Conservation (phyloP, 108 stramenopile genomes). For the Skeletonema potamos region DNA sequence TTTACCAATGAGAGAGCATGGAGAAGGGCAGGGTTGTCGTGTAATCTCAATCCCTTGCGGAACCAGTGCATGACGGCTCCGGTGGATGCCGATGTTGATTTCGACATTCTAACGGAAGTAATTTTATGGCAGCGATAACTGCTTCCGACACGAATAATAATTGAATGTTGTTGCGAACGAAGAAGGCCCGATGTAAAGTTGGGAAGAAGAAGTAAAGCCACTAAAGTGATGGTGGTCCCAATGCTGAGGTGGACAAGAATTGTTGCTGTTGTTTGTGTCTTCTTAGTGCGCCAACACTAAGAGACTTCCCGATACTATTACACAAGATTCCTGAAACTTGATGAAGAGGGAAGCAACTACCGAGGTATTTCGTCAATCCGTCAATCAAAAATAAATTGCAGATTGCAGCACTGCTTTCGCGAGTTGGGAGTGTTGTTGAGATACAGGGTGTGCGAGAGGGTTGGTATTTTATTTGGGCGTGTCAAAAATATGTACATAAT, state of each 20-base stretch:
- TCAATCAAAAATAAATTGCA: too few species aligned
- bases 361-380: too few species aligned
- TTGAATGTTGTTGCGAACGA: background rate
- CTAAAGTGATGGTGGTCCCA: background rate
- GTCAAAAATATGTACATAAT: too few species aligned
- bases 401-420: too few species aligned
- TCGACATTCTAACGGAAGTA: conserved; percentile 1
- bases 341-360: too few species aligned
- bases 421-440: too few species aligned
- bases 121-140: background rate
- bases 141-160: background rate
- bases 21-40: conserved; percentile 92
- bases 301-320: background rate
- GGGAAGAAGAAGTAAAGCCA: conserved; percentile 1
- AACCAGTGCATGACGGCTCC: conserved; percentile 83
- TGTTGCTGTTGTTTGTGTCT: background rate
- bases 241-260: background rate
- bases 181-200: conserved; percentile 8
- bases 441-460: too few species aligned
- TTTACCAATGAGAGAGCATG: conserved; percentile 42
- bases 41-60: conserved; percentile 90
- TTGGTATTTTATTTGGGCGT: too few species aligned
- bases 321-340: too few species aligned
- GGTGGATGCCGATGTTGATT: background rate
- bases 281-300: background rate